Evolutionary conservation across 1,139 yeast genomes (phyloP).

Genomic region (Candida freyschussii): DNA sequence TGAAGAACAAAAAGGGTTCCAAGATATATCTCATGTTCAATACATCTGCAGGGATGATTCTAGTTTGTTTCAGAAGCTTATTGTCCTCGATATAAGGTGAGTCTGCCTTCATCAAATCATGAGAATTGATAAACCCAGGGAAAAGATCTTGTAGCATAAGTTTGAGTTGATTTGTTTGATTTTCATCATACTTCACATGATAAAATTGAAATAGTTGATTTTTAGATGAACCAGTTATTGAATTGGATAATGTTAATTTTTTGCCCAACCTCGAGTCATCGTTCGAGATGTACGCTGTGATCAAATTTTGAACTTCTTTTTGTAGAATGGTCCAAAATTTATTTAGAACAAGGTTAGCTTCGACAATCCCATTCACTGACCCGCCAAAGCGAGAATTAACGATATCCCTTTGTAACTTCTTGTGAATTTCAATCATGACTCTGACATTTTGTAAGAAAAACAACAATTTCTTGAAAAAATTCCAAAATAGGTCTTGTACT

Average conservation of each 20-base stretch:
- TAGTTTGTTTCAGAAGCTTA: conserved; percentile 52
- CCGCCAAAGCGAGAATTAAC: neutral
- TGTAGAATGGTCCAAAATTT: conserved; percentile 57
- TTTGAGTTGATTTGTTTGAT: conserved; percentile 41
- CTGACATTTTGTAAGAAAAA: conserved; percentile 69
- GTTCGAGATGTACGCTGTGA: conserved; percentile 52
- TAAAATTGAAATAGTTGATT: conserved; percentile 44
- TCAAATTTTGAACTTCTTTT: conserved; percentile 51
- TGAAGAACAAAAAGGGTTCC: conserved; percentile 47
- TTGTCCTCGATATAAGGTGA: conserved; percentile 60
- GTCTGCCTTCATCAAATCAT: conserved; percentile 27
- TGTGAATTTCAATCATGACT: conserved; percentile 54
- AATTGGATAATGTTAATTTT: conserved; percentile 7
- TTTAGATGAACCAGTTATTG: conserved; percentile 8
- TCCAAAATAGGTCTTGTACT: conserved; percentile 65
- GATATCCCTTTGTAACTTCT: conserved; percentile 26
- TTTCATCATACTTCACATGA: conserved; percentile 37
- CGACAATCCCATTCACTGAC: conserved; percentile 15
- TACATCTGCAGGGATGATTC: conserved; percentile 69
- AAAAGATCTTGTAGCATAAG: conserved; percentile 51
- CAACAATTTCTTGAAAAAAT: conserved; percentile 57
- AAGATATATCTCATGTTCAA: conserved; percentile 73
- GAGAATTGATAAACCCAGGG: conserved; percentile 51
- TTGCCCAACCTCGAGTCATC: conserved; percentile 12
- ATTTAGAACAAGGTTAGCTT: conserved; percentile 39